Evolutionary conservation across 1,139 yeast genomes (phyloP), one percentile per base, ranked within the genome.

Genomic region (Arxiozyma slooffiae): DNA sequence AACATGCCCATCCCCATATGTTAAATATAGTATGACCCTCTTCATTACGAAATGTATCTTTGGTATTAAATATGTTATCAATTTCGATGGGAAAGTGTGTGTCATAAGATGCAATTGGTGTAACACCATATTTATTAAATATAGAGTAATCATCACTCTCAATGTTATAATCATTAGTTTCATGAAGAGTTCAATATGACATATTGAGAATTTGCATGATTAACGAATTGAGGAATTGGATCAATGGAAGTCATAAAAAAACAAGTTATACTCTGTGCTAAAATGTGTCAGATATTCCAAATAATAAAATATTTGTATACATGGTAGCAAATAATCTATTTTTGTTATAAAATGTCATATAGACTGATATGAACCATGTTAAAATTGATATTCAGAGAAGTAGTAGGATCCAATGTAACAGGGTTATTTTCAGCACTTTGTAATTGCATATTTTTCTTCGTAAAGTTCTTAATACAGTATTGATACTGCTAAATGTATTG

Each of bases 201-300:
- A 23, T 18, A n/a, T 30, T 40, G 22, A 67, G 72, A 46, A 60
- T 62, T 57, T 57, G 74, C 41, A 55, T 63, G 51, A 64, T 60
- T 55, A 47, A 57, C 58, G 14, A 56, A 52, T 30, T 69, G 50
- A 56, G 73, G 57, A 17, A 70, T 58, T 1, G 71, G 71, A 38
- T 73, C 62, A 24, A 60, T 51, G 11, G 52, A 40, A 34, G 39
- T 34, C 45, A 42, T 51, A 45, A 52, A 52, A 47, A 56, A 60
- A 44, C 65, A 60, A 11, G 60, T 48, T 26, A 63, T 60, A 26
- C 57, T 48, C 66, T 92, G 98, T 0, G 97, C 98, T 54, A 89
- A 67, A 0, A 92, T 81, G 63, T 90, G 63, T 90, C 98, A 0
- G 97, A 89, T 8, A 89, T 80, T 0, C 96, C 97, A 64, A 82